These are phyloP conservation scores for Talaromyces sp. DNA, from an alignment of 2,329 filamentous ascomycete species.

Conservation along the genomic window DNA sequence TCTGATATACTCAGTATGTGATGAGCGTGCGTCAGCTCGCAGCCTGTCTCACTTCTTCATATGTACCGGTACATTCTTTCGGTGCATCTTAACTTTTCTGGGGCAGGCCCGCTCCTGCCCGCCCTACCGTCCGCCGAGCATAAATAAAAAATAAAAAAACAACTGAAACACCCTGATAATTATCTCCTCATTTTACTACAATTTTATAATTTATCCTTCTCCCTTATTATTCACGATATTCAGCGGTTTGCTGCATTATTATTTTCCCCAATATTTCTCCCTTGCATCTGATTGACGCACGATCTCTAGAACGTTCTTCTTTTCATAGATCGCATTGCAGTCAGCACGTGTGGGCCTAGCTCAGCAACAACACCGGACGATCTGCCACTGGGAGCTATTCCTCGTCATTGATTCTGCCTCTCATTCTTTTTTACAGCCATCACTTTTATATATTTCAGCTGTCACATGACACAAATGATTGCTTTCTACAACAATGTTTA, in stretches of 20 bases:
- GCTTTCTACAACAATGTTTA: background rate
- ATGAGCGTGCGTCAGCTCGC: background rate
- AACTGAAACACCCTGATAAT: background rate
- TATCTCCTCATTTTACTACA: background rate
- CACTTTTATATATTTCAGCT: background rate
- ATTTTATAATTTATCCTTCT: background rate
- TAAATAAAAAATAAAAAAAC: background rate
- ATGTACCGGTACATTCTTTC: background rate
- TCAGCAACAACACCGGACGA: background rate
- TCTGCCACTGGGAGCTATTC: background rate
- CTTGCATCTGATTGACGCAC: background rate
- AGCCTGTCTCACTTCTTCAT: background rate
- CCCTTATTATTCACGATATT: background rate
- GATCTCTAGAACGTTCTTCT: background rate
- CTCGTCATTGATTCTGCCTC: background rate
- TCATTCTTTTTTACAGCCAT: background rate
- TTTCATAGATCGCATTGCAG: constrained; percentile 2
- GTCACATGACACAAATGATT: background rate
- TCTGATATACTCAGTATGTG: background rate
- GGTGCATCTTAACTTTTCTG: background rate
- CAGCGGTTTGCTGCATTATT: background rate
- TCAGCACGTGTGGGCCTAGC: constrained; percentile 2
- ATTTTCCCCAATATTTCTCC: background rate
- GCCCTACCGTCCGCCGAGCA: constrained; percentile 2
- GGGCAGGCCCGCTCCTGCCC: background rate